These are phyloP conservation scores for Phytophthora pisi DNA, from an alignment of 352 stramenopile genomes.

Conservation along the genomic window DNA sequence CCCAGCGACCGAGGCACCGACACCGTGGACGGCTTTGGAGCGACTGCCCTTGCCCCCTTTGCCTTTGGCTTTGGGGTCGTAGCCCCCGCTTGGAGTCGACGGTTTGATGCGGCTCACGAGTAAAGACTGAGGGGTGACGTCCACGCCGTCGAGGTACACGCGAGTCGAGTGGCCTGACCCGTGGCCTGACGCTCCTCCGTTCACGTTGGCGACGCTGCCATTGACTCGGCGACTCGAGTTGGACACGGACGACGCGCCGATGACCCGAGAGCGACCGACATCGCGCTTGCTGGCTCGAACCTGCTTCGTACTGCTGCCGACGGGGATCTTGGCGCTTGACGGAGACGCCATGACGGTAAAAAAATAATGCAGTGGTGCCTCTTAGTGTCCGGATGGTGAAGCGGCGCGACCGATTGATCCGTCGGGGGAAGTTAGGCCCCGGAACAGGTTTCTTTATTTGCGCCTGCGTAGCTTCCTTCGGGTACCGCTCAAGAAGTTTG, in stretches of 20 bases:
- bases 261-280: slow-evolving; percentile 55
- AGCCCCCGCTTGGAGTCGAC: slow-evolving; percentile 33
- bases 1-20: slow-evolving; percentile 15
- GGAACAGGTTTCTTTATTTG: too few species aligned
- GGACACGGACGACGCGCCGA: slow-evolving; percentile 68
- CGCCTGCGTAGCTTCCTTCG: too few species aligned
- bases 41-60: slow-evolving; percentile 35
- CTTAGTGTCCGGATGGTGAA: slow-evolving; percentile 1
- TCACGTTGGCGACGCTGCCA: slow-evolving; percentile 41
- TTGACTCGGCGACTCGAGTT: slow-evolving; percentile 75
- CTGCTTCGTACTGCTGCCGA: slow-evolving; percentile 46
- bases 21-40: slow-evolving; percentile 35
- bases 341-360: slow-evolving; percentile 49
- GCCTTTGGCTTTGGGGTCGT: slow-evolving; percentile 18
- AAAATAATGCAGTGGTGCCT: background rate
- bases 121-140: slow-evolving; percentile 82
- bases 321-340: slow-evolving; percentile 46
- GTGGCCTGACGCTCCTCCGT: slow-evolving; percentile 25
- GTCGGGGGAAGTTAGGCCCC: background rate
- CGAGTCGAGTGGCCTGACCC: slow-evolving; percentile 44
- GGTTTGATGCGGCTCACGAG: slow-evolving; percentile 77
- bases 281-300: slow-evolving; percentile 52
- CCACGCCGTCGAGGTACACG: slow-evolving; percentile 70
- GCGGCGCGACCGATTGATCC: slow-evolving; percentile 10
- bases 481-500: too few species aligned